Conservation (phyloP, 2,329 filamentous ascomycete genomes). For the Coniella lustricola region DNA sequence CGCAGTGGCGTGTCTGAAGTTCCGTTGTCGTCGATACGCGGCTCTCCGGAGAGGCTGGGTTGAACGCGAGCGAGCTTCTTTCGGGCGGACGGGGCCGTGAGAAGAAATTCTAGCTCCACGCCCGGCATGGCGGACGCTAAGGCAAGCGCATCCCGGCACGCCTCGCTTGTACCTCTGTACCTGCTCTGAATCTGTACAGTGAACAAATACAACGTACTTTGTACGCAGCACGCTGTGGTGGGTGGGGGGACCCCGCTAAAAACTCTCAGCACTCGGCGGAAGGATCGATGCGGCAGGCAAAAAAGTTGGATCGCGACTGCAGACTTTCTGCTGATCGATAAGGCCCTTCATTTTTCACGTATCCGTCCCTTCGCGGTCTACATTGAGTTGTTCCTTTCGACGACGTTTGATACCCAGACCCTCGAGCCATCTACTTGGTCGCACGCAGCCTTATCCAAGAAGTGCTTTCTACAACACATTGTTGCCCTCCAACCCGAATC, state of each 20-base stretch:
- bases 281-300: background rate
- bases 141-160: no score
- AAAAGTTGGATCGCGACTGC: background rate
- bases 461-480: no score
- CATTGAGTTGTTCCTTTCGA: no score
- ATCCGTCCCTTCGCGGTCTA: no score
- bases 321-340: no score
- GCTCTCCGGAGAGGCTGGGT: no score
- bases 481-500: background rate
- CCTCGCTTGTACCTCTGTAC: background rate
- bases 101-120: slow-evolving; percentile 17
- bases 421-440: background rate
- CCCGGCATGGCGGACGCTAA: slow-evolving; percentile 11
- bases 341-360: background rate
- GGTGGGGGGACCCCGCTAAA: slow-evolving; percentile 3
- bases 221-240: background rate
- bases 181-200: no score
- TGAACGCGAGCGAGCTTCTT: no score
- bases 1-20: background rate
- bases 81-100: no score
- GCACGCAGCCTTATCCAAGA: no score
- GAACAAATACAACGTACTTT: no score
- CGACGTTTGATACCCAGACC: no score
- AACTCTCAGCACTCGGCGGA: background rate
- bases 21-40: background rate